Base-by-base conservation (phyloP, 2,329 filamentous ascomycete species). In the Escovopsis sp. region DNA sequence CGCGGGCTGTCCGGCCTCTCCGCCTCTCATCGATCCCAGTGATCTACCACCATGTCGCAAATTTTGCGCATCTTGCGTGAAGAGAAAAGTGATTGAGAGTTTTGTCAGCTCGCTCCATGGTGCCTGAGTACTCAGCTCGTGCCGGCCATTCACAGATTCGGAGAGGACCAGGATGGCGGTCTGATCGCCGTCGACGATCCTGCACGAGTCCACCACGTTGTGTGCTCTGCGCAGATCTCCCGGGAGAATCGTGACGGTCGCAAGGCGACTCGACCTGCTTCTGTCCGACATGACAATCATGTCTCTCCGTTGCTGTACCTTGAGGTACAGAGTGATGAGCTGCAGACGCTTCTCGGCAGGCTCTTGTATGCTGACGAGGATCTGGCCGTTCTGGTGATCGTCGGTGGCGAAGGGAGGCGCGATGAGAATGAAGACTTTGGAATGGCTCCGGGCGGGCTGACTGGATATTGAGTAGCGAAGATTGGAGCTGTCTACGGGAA, bases 91-190 rank as follows among this genome's bases (percentile, higher is more conserved):
- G 2, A 86, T 60, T 0, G 70, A 65, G n/a, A 87, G 62, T 36
- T 76, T 77, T n/a, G 78, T 75, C 11, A 82, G 67, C 41, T 73
- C 72, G 44, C 80, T 79, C 83, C 83, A 88, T 1, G 82, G 82
- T 6, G 81, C 81, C 58, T 87, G 82, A 9, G 85, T 64, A 49
- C 79, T 84, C 12, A 89, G 60, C 53, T 82, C 76, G 38, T 75
- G 72, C 28, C 72, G 70, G 1, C 80, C 80, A 48, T 76, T 67
- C 40, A 71, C 69, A 23, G 76, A 74, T 50, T 80, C 74, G 3
- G 78, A 82, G 12, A 89, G 62, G 26, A 84, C 76, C 3, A 87
- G 62, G 41, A 88, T 80, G 48, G 79, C 77, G 30, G 79, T 76
- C 42, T 82, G 67, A 26, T 70, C 66, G 2, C 78, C 78, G 56